Conservation (phyloP, 257 asterid species). For the Solanum paucissectum region DNA sequence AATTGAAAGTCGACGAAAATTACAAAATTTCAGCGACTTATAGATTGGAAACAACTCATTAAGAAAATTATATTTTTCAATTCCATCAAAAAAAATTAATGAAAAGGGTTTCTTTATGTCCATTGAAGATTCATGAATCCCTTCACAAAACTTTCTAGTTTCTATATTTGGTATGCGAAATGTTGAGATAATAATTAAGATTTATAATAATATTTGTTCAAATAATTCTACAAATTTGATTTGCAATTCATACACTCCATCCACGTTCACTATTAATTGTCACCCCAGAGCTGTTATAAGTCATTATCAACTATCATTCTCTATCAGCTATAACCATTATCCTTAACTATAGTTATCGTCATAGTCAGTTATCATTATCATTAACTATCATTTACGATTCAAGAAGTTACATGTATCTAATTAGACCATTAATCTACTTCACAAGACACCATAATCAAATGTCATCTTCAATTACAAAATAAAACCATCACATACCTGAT, state of each 20-base stretch:
- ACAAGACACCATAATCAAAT: neutral
- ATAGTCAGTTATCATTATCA: neutral
- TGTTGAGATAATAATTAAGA: neutral
- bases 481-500: neutral
- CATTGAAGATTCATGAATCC: neutral
- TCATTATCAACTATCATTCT: neutral
- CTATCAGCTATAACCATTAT: too few species aligned
- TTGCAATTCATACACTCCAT: neutral
- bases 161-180: neutral
- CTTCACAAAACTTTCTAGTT: neutral
- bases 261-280: neutral
- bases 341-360: neutral
- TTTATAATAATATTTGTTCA: neutral
- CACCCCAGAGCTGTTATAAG: rapidly evolving
- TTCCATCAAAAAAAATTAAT: neutral
- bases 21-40: neutral
- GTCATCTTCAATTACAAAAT: neutral
- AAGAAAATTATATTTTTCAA: neutral
- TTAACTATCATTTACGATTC: neutral
- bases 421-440: neutral
- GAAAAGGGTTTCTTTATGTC: neutral
- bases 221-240: neutral
- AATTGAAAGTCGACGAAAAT: neutral
- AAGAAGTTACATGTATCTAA: neutral
- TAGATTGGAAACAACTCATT: neutral